Evolutionary conservation across 345 rosid species (phyloP).

Genomic region (Bruguiera parviflora): DNA sequence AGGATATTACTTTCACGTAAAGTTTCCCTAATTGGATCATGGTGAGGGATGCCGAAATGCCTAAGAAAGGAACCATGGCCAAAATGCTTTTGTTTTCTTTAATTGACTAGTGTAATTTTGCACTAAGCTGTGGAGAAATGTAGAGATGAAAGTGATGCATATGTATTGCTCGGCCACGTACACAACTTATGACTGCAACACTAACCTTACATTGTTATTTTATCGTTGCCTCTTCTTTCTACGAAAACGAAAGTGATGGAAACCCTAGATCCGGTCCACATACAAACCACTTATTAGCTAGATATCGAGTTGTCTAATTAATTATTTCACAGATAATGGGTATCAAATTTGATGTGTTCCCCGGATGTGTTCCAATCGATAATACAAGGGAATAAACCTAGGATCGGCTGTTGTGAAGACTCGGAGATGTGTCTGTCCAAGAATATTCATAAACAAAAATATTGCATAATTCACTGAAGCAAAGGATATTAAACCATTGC

Average conservation of each 20-base stretch:
- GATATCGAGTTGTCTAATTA: too few species aligned
- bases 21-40: not conserved
- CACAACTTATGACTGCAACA: not conserved
- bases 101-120: not conserved
- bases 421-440: constrained; percentile 16
- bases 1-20: not conserved
- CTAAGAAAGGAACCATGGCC: not conserved
- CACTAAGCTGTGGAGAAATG: not conserved
- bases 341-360: not conserved
- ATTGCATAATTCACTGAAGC: not conserved
- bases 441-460: constrained; percentile 4
- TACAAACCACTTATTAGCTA: too few species aligned
- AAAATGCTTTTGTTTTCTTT: not conserved
- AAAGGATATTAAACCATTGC: too few species aligned
- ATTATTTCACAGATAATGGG: not conserved
- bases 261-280: too few species aligned
- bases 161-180: too few species aligned
- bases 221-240: not conserved
- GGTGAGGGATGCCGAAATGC: not conserved
- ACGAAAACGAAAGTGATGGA: not conserved
- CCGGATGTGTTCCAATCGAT: too few species aligned
- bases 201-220: not conserved
- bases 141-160: not conserved
- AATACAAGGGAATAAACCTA: constrained; percentile 5
- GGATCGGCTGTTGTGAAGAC: constrained; percentile 15